Evolutionary conservation across 1,284 basidiomycete species (phyloP).

Genomic region (Golubevia sp.): DNA sequence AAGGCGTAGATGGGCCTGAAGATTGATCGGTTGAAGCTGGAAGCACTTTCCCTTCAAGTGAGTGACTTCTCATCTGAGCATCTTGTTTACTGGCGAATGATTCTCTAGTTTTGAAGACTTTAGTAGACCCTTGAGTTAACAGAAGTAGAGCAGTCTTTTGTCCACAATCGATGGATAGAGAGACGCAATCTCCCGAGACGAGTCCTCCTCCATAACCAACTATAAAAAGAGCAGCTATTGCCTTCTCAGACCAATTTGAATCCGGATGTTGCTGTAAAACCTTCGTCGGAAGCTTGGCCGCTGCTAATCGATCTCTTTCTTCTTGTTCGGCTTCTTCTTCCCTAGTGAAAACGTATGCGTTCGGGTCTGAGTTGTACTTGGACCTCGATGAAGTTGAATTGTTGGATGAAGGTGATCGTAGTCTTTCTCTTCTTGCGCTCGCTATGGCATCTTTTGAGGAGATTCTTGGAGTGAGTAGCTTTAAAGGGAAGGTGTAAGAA

Average conservation of each 20-base stretch:
- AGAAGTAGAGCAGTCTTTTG: constrained; percentile 27
- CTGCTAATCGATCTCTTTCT: too few species aligned
- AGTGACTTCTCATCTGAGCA: background rate
- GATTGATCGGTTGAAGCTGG: background rate
- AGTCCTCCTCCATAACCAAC: constrained; percentile 56
- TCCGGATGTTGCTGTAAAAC: too few species aligned
- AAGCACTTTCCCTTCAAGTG: too few species aligned
- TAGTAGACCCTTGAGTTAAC: constrained; percentile 56
- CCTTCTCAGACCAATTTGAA: too few species aligned
- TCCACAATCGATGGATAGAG: constrained; percentile 50
- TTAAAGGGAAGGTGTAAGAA: constrained; percentile 45
- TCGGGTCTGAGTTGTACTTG: background rate
- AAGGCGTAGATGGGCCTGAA: background rate
- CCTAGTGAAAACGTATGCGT: background rate
- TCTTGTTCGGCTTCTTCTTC: background rate
- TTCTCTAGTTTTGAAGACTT: constrained; percentile 37
- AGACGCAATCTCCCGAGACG: constrained; percentile 48
- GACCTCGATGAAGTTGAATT: background rate
- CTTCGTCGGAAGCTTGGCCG: too few species aligned
- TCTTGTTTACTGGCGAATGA: background rate
- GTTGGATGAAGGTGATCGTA: too few species aligned
- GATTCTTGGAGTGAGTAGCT: constrained; percentile 32
- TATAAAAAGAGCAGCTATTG: constrained; percentile 39
- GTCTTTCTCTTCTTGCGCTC: background rate
- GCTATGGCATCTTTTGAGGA: constrained; percentile 31